A percentile compares a stretch with the other conserved stretches of the same genome.
These are phyloP conservation scores for Dothiorella sarmentorum DNA, from an alignment of 2,329 filamentous ascomycete genomes.

Conservation along the genomic window DNA sequence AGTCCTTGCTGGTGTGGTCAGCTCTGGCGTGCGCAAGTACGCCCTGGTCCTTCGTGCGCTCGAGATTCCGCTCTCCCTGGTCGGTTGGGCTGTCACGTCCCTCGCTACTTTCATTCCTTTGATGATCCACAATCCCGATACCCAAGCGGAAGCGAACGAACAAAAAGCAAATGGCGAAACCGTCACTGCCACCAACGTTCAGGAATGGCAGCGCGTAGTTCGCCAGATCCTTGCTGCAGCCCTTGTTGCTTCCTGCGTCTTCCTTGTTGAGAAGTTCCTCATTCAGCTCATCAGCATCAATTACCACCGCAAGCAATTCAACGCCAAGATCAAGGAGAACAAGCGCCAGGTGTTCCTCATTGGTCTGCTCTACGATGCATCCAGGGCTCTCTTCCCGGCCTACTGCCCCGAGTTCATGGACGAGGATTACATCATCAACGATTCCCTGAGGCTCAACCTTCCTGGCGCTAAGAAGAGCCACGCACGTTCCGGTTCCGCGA, in stretches of 20 bases:
- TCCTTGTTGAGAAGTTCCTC: conserved; percentile 72
- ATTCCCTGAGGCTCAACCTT: conserved; percentile 62
- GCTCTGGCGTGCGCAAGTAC: conserved; percentile 63
- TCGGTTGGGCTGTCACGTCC: conserved; percentile 58
- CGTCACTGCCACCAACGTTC: conserved; percentile 23
- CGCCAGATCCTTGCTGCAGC: conserved; percentile 63
- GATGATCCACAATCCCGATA: conserved; percentile 37
- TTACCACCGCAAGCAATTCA: conserved; percentile 81
- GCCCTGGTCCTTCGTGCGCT: conserved; percentile 55
- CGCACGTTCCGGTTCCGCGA: conserved; percentile 59
- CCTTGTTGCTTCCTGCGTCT: conserved; percentile 66
- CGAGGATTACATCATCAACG: conserved; percentile 88
- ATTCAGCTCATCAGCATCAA: conserved; percentile 81
- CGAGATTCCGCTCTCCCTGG: conserved; percentile 59
- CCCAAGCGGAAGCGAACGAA: conserved; percentile 18
- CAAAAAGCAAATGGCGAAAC: background rate
- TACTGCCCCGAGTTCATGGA: conserved; percentile 88
- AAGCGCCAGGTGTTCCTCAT: conserved; percentile 83
- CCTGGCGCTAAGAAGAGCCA: conserved; percentile 51
- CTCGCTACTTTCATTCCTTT: conserved; percentile 53
- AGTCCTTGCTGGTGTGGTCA: conserved; percentile 60
- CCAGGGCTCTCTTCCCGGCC: conserved; percentile 81
- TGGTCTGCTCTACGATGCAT: conserved; percentile 84
- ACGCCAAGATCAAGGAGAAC: conserved; percentile 78
- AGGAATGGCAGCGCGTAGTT: conserved; percentile 55